A percentile compares a stretch with the other conserved stretches of the same genome.
Conservation (phyloP, 164 flowering plant species). For the Vitis amurensis region DNA sequence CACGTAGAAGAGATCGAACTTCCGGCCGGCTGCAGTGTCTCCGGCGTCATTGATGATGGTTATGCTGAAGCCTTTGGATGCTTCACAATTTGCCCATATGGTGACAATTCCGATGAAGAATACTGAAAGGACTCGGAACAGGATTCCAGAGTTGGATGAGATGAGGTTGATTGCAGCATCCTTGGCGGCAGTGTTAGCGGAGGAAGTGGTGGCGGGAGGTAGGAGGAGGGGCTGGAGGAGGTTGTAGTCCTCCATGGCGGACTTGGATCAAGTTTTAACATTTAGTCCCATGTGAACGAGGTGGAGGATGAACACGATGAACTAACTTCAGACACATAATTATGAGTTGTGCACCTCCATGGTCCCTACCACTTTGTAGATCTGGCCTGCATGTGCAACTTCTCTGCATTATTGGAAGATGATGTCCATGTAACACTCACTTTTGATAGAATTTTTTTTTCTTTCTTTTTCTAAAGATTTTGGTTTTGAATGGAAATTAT, state of each 20-base stretch:
- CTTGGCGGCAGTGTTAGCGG: not conserved
- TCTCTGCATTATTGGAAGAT: no score
- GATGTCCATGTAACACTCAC: no score
- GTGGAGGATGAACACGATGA: no score
- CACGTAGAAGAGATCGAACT: conserved; percentile 43
- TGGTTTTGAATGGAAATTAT: no score
- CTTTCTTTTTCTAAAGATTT: no score
- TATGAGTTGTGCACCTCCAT: no score
- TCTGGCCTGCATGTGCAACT: no score
- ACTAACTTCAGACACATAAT: no score
- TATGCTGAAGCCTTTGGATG: conserved; percentile 55
- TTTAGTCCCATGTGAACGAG: no score
- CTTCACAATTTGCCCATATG: conserved; percentile 55
- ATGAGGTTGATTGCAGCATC: not conserved
- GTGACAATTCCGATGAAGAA: conserved; percentile 31
- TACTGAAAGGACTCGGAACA: conserved; percentile 30
- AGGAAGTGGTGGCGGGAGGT: conserved; percentile 15
- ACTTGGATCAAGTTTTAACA: not conserved
- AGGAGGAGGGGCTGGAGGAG: conserved; percentile 15
- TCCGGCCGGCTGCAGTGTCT: conserved; percentile 24
- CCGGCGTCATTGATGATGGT: conserved; percentile 34
- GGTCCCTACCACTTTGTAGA: no score
- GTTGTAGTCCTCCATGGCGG: conserved; percentile 6
- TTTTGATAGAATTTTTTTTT: no score
- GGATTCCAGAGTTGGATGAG: conserved; percentile 14